Base-by-base conservation (phyloP, 2,329 filamentous ascomycete species). In the Chaetomium olivaceum region DNA sequence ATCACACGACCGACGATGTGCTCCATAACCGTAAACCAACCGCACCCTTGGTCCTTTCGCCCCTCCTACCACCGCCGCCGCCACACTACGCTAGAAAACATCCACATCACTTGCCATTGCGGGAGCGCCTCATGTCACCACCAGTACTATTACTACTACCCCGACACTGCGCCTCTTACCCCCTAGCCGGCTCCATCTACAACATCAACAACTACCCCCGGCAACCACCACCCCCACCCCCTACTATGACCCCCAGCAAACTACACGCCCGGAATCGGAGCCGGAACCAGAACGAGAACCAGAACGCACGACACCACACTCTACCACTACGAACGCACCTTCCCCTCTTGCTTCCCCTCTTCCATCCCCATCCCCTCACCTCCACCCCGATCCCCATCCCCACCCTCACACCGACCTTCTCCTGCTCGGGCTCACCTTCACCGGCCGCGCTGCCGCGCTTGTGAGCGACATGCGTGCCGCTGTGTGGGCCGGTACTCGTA, bases 21-120 rank as follows among this genome's bases (percentile, higher is more conserved):
- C 12, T 57, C 55, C 31, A 16, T 57, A 57, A 57, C 21, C 9
- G 27, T 57, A 21, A 27, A 57, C 55, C 55, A 57, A 27, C 55
- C 29, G n/a, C 54, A 39, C 31, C 54, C 54, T 4, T 56, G 14
- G 14, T 56, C 16, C 31, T 56, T 33, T 8, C 25, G 14, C 27
- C 12, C 27, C 52, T 23, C 29, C n/a, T 11, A n/a, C 12, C 31
- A 29, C 31, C 19, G 11, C 54, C 31, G 27, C 52, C 29, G 29
- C 52, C 31, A 33, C 29, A 31, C 31, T 14, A 56, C 11, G 19
- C 5, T 11, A 19, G 7, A 56, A 29, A 36, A 56, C 52, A 56
- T 56, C 52, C 29, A 23, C 27, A 39, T 56, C 31, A 21, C 31
- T n/a, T 25, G 31, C 54, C 9, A n/a, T 31, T 39, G 54, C 31